Evolutionary conservation across 306 rosid genomes (phyloP), one percentile per base, ranked within the genome.

Genomic region (Cicer arietinum): DNA sequence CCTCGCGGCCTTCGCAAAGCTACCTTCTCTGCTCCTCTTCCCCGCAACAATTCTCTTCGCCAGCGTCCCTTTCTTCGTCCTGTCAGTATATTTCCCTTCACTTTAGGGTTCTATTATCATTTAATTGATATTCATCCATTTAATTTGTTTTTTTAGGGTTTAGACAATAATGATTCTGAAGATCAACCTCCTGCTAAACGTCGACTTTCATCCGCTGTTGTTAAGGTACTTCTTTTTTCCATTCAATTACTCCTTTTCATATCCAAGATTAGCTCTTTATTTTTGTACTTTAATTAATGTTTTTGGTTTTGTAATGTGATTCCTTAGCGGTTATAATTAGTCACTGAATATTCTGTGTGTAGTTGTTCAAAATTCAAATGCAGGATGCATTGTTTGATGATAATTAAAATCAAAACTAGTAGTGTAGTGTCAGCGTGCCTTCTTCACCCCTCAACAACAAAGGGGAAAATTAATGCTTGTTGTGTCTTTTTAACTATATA

Each of bases 1-100:
- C 99, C 99, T 72, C 88, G 97, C 18, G 99, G 99, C 1, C 90
- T 90, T 65, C 96, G 98, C 67, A 80, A 92, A 71, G 97, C 90
- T 39, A 88, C 90, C 16, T 69, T 81, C 17, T 9, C 86, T 0
- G 88, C 84, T 40, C 84, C 92, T 62, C 77, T 85, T 40, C 89
- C 89, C 3, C 96, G 98, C 58, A 82, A 81, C 74, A 90, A 85
- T 67, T 93, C 90, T 60, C 79, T 74, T 81, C 99, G 99, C 46
- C 96, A 82, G 37, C 91, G 93, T 22, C 85, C 89, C 30, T 86
- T 88, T 81, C 37, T 81, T 64, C 93, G 92, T 74, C 90, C 88
- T 39, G 99, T 92, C 57, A 62, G 60, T 67, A 4, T 47, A 22
- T 44, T 12, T 11, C 51, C 10, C 2, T 35, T 41, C 40, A 14